Evolutionary conservation across 768 basidiomycete species (phyloP), one percentile per base, ranked within the genome.

Genomic region (Auricularia sp.): DNA sequence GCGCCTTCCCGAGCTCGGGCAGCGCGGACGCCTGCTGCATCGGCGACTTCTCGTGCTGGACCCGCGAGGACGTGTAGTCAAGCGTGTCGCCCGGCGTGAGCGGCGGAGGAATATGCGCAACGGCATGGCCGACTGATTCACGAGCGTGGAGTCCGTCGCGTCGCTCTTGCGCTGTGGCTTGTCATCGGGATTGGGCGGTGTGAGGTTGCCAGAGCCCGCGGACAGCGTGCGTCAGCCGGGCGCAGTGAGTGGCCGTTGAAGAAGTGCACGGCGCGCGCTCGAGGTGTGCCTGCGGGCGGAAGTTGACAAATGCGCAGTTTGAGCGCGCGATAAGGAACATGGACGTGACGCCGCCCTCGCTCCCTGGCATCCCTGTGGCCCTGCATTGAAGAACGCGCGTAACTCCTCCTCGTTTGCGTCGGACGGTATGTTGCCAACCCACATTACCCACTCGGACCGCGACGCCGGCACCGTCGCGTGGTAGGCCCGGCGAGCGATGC

Each of bases 241-340:
- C 94, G 85, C 35, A 98, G 73, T 0, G 83, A 78, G 58, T 77
- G 74, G 11, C 90, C 91, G 73, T 92, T 88, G 75, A 91, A 94
- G 59, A 78, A 81, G 2, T 73, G 70, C 65, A 95, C 90, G 3
- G 24, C 24, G 92, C 93, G 3, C 76, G 76, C 8, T 82, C 77
- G 24, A 98, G 76, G 65, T 86, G 78, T 3, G 71, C 75, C 69
- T 89, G 83, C 0, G 80, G 82, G 59, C 84, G 82, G 71, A 88
- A 96, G 74, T 98, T 98, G 74, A 96, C 83, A 71, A 98, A 98
- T 3, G 92, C 92, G 75, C 95, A 98, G 71, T 86, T 92, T 2
- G 94, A 95, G n/a, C 92, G 85, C n/a, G 88, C 83, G 69, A 98
- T 98, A 63, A 94, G 84, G 76, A 96, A 97, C 66, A 98, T 86